Conservation (phyloP, 2,329 filamentous ascomycete genomes). For the Cryphonectria carpinicola region DNA sequence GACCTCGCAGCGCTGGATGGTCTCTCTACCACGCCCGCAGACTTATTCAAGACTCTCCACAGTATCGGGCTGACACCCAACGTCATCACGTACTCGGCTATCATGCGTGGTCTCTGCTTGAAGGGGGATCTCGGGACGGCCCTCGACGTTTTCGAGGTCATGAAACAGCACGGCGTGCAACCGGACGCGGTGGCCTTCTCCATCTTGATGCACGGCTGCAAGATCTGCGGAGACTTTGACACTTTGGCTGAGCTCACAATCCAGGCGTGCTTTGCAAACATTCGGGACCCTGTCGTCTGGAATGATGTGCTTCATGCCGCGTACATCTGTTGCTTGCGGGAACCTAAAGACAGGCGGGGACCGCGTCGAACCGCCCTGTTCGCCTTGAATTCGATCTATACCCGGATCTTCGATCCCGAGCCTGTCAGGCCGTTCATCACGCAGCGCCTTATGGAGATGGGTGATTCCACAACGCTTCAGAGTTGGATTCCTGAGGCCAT, state of each 20-base stretch:
- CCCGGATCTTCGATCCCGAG: constrained; percentile 50
- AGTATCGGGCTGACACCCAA: constrained; percentile 67
- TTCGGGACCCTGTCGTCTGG: constrained; percentile 52
- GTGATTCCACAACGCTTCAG: constrained; percentile 10
- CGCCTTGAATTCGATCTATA: constrained; percentile 54
- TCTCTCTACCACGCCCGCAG: constrained; percentile 51
- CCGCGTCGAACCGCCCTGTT: constrained; percentile 41
- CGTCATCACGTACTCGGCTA: constrained; percentile 64
- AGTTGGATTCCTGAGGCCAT: constrained; percentile 24
- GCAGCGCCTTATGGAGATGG: constrained; percentile 29
- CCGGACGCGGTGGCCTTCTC: constrained; percentile 71
- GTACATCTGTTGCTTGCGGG: constrained; percentile 48
- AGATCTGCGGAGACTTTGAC: constrained; percentile 56
- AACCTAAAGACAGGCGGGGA: constrained; percentile 39
- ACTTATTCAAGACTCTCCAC: constrained; percentile 60
- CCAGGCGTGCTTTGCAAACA: constrained; percentile 51
- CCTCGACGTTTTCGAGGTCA: constrained; percentile 66
- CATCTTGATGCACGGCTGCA: constrained; percentile 73
- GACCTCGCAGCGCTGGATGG: constrained; percentile 31
- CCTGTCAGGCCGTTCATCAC: constrained; percentile 47
- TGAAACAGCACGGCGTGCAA: constrained; percentile 61
- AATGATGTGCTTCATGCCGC: constrained; percentile 59
- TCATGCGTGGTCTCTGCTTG: constrained; percentile 73
- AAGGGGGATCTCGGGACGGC: constrained; percentile 66
- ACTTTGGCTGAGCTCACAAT: constrained; percentile 60